Base-by-base conservation (phyloP, 768 basidiomycete genomes). In the Dentipellis fragilis region DNA sequence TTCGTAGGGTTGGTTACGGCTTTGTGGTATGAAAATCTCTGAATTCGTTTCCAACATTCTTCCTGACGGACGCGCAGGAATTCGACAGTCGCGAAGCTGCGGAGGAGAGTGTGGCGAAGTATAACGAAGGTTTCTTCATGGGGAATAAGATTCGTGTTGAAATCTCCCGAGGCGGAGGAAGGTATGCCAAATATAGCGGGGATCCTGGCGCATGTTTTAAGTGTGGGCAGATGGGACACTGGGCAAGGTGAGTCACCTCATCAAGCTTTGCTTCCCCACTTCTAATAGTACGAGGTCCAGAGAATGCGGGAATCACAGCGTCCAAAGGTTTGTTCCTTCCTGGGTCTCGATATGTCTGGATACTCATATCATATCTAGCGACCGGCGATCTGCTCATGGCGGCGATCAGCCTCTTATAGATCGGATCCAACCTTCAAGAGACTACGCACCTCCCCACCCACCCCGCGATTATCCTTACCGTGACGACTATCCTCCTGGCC, bases 71-170 rank as follows among this genome's bases (percentile, higher is more conserved):
- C 23, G 39, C 23, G 1, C 59, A 93, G 89, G 90, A 92, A 80
- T 93, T 93, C 61, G 89, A 90, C 35, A 84, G 57, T 51, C 78
- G 80, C 48, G 84, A 86, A 62, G 86, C 90, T 40, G 90, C 90
- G 1, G 89, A 92, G 66, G 85, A 89, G 68, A 89, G 89, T 57
- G 88, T 93, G 5, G 80, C 83, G 4, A 91, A 91, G 66, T 93
- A 93, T 63, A 80, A 93, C 59, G 89, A 92, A 73, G 89, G 90
- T 1, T 85, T 76, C 59, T 93, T 93, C 67, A 89, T 93, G 89
- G 90, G 91, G 45, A 91, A 90, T 68, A 91, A 89, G 73, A 91
- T 93, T 55, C 83, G 87, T 10, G 91, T 93, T 10, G 91, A 93
- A 65, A 72, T 85, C 12, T 92, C 91, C 35, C 89, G 85, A 67